These are phyloP conservation scores for Colletotrichum plurivorum DNA, from an alignment of 2,329 filamentous ascomycete genomes.

Conservation along the genomic window DNA sequence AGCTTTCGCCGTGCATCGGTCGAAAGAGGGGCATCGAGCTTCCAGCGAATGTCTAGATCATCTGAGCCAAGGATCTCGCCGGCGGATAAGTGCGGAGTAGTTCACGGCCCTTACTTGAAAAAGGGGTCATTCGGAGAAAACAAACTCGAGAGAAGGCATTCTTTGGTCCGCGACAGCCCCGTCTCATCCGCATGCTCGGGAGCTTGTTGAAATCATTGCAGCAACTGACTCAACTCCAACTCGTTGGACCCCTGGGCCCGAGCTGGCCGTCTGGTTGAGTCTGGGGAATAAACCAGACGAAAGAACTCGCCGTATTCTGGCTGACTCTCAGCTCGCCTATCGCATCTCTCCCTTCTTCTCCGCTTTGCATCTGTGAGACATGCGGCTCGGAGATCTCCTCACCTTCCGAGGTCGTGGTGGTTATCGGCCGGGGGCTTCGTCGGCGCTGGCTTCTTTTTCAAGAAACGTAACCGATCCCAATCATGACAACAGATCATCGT, in stretches of 20 bases:
- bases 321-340: neutral
- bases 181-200: conserved; percentile 14
- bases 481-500: neutral
- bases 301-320: neutral
- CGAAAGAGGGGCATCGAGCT: conserved; percentile 25
- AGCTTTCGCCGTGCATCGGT: conserved; percentile 25
- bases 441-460: neutral
- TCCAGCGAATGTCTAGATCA: conserved; percentile 6
- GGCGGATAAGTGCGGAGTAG: neutral
- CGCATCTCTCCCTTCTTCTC: conserved; percentile 20
- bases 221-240: neutral
- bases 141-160: neutral
- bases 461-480: neutral
- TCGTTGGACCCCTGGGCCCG: conserved; percentile 17
- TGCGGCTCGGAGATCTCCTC: neutral
- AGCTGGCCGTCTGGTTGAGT: conserved; percentile 15
- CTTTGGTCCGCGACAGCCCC: neutral
- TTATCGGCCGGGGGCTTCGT: neutral
- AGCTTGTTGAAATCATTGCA: conserved; percentile 1
- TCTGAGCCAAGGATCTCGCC: neutral
- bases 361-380: neutral
- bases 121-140: conserved; percentile 1
- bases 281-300: conserved; percentile 5
- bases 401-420: neutral
- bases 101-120: neutral